Percentiles rank a stretch among this genome's conserved stretches.
phyloP scores from a whole-genome alignment of 257 asterid species.

The Nemophila menziesii region DNA sequence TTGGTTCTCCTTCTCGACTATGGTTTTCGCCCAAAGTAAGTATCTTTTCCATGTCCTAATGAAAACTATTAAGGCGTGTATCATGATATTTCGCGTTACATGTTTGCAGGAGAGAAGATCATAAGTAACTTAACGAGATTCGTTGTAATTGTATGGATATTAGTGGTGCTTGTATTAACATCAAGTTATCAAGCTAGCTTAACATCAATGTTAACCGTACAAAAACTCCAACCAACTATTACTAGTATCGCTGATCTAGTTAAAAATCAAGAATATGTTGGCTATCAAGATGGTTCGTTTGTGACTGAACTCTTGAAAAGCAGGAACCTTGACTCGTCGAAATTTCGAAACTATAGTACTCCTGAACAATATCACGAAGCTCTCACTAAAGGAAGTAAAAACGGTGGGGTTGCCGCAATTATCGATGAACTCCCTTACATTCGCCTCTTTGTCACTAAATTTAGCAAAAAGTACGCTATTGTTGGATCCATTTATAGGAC shows the following conservation, averaged over 20 bases:
- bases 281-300: slow-evolving; percentile 14
- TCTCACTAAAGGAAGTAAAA: slow-evolving; percentile 23
- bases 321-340: neutral
- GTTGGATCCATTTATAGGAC: slow-evolving; percentile 13
- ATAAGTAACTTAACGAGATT: slow-evolving; percentile 28
- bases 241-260: too few species aligned
- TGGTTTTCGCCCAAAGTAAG: slow-evolving; percentile 33
- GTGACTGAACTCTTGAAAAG: slow-evolving; percentile 8
- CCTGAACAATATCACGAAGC: slow-evolving; percentile 12
- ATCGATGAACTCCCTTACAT: slow-evolving; percentile 35
- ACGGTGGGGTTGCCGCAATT: slow-evolving; percentile 33
- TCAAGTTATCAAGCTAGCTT: slow-evolving; percentile 36
- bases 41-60: too few species aligned
- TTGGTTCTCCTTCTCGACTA: slow-evolving; percentile 32
- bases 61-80: too few species aligned
- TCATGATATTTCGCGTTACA: too few species aligned
- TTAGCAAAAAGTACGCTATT: slow-evolving; percentile 18
- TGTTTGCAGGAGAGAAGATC: slow-evolving; percentile 36
- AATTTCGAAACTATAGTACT: too few species aligned
- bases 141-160: slow-evolving; percentile 34
- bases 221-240: slow-evolving; percentile 18
- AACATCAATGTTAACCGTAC: slow-evolving; percentile 36
- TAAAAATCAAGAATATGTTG: slow-evolving; percentile 17
- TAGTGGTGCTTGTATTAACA: slow-evolving; percentile 35
- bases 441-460: slow-evolving; percentile 15